These are phyloP conservation scores for Aegilops sharonensis DNA, from an alignment of 176 grass and related monocot species.

Conservation along the genomic window DNA sequence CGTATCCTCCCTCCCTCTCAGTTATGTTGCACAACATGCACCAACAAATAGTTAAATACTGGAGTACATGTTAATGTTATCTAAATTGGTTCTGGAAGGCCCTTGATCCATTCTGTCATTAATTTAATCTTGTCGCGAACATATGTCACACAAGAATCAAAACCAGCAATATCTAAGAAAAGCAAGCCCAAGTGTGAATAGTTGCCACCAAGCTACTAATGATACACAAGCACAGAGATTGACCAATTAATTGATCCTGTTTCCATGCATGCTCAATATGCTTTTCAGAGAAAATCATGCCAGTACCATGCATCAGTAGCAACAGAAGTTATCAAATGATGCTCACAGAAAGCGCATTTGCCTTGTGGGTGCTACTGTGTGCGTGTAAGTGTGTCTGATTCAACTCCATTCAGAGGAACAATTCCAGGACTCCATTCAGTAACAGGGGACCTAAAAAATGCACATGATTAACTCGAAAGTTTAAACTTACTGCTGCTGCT, in stretches of 20 bases:
- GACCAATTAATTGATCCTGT: not conserved
- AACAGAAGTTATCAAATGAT: not conserved
- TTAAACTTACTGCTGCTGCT: slow-evolving; percentile 81
- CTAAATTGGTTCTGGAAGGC: not conserved
- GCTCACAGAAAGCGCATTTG: not conserved
- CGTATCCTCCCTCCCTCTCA: not conserved
- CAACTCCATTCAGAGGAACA: not conserved
- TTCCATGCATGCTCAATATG: slow-evolving; percentile 2
- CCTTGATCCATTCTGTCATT: not conserved
- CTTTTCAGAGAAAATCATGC: slow-evolving; percentile 15
- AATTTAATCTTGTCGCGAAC: slow-evolving; percentile 8
- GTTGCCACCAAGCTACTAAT: too few species aligned
- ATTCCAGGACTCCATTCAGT: slow-evolving; percentile 11
- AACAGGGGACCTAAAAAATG: not conserved
- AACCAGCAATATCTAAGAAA: slow-evolving; percentile 10
- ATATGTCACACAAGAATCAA: not conserved
- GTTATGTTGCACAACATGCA: not conserved
- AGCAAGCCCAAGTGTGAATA: not conserved
- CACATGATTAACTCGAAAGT: slow-evolving; percentile 39
- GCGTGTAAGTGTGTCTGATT: not conserved
- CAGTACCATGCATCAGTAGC: not conserved
- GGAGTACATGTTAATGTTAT: slow-evolving; percentile 6
- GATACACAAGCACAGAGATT: not conserved
- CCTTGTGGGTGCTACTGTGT: not conserved
- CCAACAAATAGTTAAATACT: slow-evolving; percentile 8